These are phyloP conservation scores for Huntiella moniliformis DNA, from an alignment of 2,329 filamentous ascomycete genomes.

Conservation along the genomic window DNA sequence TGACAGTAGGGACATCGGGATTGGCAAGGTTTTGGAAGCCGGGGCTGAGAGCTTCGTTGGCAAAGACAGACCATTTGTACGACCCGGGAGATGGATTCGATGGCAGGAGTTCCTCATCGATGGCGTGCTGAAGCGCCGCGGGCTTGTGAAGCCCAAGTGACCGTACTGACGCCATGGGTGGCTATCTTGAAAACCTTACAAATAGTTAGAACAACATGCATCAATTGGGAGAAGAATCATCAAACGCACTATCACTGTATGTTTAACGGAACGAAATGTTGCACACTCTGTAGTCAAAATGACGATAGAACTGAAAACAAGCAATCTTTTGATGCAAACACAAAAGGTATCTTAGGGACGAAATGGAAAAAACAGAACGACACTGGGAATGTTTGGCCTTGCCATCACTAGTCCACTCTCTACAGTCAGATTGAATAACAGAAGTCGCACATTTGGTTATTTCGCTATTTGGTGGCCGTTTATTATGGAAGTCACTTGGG, in stretches of 20 bases:
- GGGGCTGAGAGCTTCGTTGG: conserved; percentile 12
- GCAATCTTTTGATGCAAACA: too few species aligned
- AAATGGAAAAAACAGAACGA: neutral
- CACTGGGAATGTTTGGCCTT: neutral
- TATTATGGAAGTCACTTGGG: too few species aligned
- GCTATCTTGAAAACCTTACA: too few species aligned
- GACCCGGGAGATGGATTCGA: conserved; percentile 42
- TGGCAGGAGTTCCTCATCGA: conserved; percentile 61
- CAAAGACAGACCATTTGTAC: conserved; percentile 56
- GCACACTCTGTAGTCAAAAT: neutral
- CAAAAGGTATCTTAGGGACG: neutral
- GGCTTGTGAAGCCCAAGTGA: conserved; percentile 86
- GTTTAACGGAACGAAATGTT: too few species aligned
- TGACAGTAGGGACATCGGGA: neutral
- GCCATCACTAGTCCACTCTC: too few species aligned
- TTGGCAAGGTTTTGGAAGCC: neutral
- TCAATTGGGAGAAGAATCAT: too few species aligned
- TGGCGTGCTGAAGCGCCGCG: conserved; percentile 61
- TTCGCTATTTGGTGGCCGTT: too few species aligned
- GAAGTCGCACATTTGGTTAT: too few species aligned
- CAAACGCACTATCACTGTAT: too few species aligned
- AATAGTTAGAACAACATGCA: too few species aligned
- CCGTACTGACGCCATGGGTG: conserved; percentile 69
- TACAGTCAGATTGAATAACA: too few species aligned
- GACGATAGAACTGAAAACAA: neutral